Evolutionary conservation across 2,329 filamentous ascomycete genomes (phyloP), one percentile per base, ranked within the genome.

Genomic region (Emmonsiellopsis sp.): DNA sequence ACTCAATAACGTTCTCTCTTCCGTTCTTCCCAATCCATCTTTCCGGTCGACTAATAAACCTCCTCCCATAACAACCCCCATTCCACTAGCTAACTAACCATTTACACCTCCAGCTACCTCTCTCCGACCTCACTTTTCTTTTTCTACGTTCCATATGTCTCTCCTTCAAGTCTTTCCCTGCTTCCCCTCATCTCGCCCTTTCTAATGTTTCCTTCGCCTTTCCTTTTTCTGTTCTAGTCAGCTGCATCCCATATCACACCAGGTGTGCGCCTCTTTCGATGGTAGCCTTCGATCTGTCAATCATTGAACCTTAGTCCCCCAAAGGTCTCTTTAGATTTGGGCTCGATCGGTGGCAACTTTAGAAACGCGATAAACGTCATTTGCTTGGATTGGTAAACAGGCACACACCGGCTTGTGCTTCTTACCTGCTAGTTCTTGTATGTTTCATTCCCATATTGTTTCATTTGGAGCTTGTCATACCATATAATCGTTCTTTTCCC

Each of bases 271-370:
- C 49, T 51, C 30, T 44, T 44, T 51, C 49, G 49, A 44, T 42
- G 49, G 49, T 42, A 42, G 15, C 32, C 11, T 51, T 32, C 26
- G n/a, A 44, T 34, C 40, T 31, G 50, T 34, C 50, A 52, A 45
- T 52, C 42, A 52, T 52, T 46, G 50, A 52, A 52, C 40, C 38
- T 52, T 52, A 52, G 41, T 32, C 41, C 20, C 34, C 16, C 32
- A 31, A 52, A 38, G 13, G 42, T 44, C 41, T 46, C 34, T 46
- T 41, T 31, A 31, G 16, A 44, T 46, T 46, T 52, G 50, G 35
- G 11, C 8, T 44, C 42, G 10, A 15, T 40, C 31, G 34, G 41
- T 52, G 41, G 41, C 50, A 37, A 46, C 9, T 44, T 37, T 16
- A 37, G 32, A 46, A 26, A 31, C 42, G 50, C 50, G 31, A 38